Conservation (phyloP, 2,329 filamentous ascomycete genomes). For the Fusarium luffae region DNA sequence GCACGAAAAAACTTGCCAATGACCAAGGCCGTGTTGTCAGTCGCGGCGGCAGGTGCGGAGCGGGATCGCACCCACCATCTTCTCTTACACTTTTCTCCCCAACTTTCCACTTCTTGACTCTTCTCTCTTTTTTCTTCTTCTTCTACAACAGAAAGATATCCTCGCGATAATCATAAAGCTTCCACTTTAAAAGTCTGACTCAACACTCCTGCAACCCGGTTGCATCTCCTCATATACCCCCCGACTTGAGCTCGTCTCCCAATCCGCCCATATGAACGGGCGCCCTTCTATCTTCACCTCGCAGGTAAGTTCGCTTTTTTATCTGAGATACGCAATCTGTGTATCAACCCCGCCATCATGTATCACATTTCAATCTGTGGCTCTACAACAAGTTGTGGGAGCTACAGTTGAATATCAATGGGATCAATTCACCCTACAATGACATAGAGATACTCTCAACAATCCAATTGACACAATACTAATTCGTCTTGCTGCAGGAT, state of each 20-base stretch:
- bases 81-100: conserved; percentile 27
- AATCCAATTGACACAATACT: conserved; percentile 51
- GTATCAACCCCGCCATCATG: conserved; percentile 34
- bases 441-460: conserved; percentile 12
- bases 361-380: conserved; percentile 21
- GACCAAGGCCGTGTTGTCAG: conserved; percentile 43
- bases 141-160: conserved; percentile 35
- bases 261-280: conserved; percentile 85
- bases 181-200: conserved; percentile 7
- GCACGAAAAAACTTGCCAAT: conserved; percentile 42
- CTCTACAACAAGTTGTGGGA: conserved; percentile 14
- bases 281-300: conserved; percentile 87
- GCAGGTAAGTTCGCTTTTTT: conserved; percentile 68
- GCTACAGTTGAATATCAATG: background rate
- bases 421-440: conserved; percentile 9
- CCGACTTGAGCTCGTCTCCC: conserved; percentile 49
- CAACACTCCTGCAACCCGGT: conserved; percentile 19
- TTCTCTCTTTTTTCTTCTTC: conserved; percentile 29
- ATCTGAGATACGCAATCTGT: conserved; percentile 6
- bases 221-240: conserved; percentile 34
- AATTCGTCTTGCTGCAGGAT: conserved; percentile 65
- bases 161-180: conserved; percentile 19
- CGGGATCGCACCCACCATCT: conserved; percentile 23
- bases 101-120: conserved; percentile 21
- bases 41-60: conserved; percentile 25